These are phyloP conservation scores for Arthrinium phaeospermum DNA, from an alignment of 2,329 filamentous ascomycete genomes.

Conservation along the genomic window DNA sequence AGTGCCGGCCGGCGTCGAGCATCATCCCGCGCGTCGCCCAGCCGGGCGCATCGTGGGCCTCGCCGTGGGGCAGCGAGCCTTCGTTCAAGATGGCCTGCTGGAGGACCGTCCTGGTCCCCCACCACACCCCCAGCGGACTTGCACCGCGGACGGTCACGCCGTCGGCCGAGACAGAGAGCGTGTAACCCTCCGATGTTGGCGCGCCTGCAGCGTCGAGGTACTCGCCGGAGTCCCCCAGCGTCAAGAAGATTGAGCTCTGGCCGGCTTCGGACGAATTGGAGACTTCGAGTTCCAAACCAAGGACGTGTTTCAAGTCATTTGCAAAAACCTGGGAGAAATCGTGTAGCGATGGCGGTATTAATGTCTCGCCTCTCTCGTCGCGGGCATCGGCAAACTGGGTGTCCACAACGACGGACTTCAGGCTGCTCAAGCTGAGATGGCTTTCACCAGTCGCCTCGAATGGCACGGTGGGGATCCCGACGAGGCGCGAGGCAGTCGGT, in stretches of 20 bases:
- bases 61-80: slow-evolving; percentile 48
- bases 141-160: slow-evolving; percentile 56
- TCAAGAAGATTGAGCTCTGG: slow-evolving; percentile 50
- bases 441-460: slow-evolving; percentile 35
- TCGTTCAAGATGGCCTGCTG: slow-evolving; percentile 53
- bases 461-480: slow-evolving; percentile 43
- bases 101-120: slow-evolving; percentile 61
- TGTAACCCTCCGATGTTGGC: slow-evolving; percentile 55
- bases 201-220: slow-evolving; percentile 53
- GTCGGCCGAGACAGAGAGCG: slow-evolving; percentile 45
- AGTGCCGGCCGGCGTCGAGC: slow-evolving; percentile 62
- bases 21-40: slow-evolving; percentile 53
- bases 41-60: slow-evolving; percentile 54
- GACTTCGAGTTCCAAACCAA: slow-evolving; percentile 39
- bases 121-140: slow-evolving; percentile 61
- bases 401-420: slow-evolving; percentile 51
- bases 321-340: slow-evolving; percentile 55
- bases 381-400: slow-evolving; percentile 43
- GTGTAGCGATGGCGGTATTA: slow-evolving; percentile 56
- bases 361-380: slow-evolving; percentile 52
- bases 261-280: slow-evolving; percentile 29
- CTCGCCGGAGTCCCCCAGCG: slow-evolving; percentile 45
- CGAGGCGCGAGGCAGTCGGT: slow-evolving; percentile 29
- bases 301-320: slow-evolving; percentile 36
- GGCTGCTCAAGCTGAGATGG: slow-evolving; percentile 34